Evolutionary conservation across 2,329 filamentous ascomycete genomes (phyloP), one percentile per base, ranked within the genome.

Genomic region (Sclerotiophoma versabilis): DNA sequence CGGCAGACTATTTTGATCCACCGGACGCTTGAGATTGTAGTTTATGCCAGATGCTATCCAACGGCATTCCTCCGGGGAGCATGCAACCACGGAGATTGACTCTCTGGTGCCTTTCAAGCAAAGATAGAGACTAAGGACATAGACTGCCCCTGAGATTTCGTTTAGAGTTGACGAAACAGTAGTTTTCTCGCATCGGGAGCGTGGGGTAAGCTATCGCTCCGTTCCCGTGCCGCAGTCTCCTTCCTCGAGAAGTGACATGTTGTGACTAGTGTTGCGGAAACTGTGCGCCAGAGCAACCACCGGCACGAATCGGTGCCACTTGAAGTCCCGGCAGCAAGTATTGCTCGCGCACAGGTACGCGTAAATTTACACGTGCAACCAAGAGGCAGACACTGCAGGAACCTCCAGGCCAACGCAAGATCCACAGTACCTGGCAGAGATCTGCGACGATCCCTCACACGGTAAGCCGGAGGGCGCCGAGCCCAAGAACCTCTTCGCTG

Each of bases 401-500:
- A 22, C 22, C 17, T 36, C 17, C 11, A 49, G 33, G 33, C 12
- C 34, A 42, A 47, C 51, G 45, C 38, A 22, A 45, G 45, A 50
- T 51, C 33, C 50, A 14, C 38, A 15, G 62, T 63, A 63, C 62
- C 62, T 64, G 59, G 58, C 58, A 60, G 48, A 49, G 55, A 60
- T 63, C 57, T 56, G 45, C 49, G 37, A 43, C 54, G 59, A 64
- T 63, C 52, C 20, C 36, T 37, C 17, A 43, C 15, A 44, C 34
- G 29, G 45, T 51, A 41, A 50, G 58, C 57, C 46, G 57, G 57
- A 57, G 45, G 46, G 52, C 52, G 57, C 41, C 52, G 49, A 15
- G 25, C 32, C 43, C 14, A n/a, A n/a, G n/a, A n/a, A n/a, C n/a
- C n/a, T n/a, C n/a, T n/a, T n/a, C n/a, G n/a, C n/a, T n/a, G n/a